Percentiles rank a stretch among this genome's conserved stretches.
phyloP scores from a whole-genome alignment of 179 eudicot species.

The Heliamphora ciliata region DNA sequence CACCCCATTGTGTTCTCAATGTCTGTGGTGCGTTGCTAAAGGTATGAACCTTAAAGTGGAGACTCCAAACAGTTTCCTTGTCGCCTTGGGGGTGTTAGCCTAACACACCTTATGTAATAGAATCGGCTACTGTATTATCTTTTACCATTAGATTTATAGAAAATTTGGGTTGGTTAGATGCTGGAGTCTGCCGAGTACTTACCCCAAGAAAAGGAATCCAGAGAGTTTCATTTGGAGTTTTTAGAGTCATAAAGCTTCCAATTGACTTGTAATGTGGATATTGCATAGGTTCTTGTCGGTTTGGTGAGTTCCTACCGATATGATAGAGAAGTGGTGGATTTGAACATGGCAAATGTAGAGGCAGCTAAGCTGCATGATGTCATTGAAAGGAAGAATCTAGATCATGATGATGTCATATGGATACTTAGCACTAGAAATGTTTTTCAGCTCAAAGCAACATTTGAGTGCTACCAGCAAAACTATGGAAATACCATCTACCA shows the following conservation, averaged over 20 bases:
- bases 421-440: slow-evolving; percentile 60
- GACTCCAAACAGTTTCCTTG: not conserved
- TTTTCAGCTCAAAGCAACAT: slow-evolving; percentile 69
- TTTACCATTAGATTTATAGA: not conserved
- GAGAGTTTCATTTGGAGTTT: not conserved
- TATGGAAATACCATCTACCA: slow-evolving; percentile 46
- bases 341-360: slow-evolving; percentile 45
- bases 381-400: slow-evolving; percentile 43
- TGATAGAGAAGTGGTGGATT: slow-evolving; percentile 57
- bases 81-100: not conserved
- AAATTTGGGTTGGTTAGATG: not conserved
- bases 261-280: not conserved
- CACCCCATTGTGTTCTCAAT: not conserved
- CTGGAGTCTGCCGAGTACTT: not conserved
- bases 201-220: not conserved
- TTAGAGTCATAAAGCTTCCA: not conserved
- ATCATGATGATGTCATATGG: slow-evolving; percentile 47
- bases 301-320: slow-evolving; percentile 71
- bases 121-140: not conserved
- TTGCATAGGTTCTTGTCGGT: slow-evolving; percentile 53
- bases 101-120: not conserved
- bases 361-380: slow-evolving; percentile 47
- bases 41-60: not conserved
- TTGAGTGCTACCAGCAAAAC: slow-evolving; percentile 40
- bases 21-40: not conserved